A percentile compares a stretch with the other conserved stretches of the same genome.
These are phyloP conservation scores for Scheffersomyces cryptocercus DNA, from an alignment of 1,139 yeast species.

Conservation along the genomic window DNA sequence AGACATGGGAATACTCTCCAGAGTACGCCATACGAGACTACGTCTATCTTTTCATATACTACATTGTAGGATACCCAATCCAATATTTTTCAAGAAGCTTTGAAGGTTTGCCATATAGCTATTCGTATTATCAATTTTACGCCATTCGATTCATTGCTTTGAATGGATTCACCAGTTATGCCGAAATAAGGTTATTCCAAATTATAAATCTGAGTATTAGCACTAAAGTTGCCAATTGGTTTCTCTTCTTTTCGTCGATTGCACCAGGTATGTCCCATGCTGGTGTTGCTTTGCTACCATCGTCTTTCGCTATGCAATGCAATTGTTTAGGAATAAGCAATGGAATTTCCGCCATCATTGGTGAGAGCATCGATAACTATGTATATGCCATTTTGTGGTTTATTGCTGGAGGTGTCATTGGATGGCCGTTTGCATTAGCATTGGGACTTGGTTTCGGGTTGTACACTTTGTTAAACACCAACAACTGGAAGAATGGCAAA, in stretches of 20 bases:
- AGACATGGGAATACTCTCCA: slow-evolving; percentile 97
- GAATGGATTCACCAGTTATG: slow-evolving; percentile 51
- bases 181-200: slow-evolving; percentile 53
- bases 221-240: slow-evolving; percentile 55
- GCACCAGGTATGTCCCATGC: slow-evolving; percentile 82
- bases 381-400: slow-evolving; percentile 49
- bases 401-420: slow-evolving; percentile 70
- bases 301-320: slow-evolving; percentile 79
- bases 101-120: slow-evolving; percentile 26
- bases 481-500: slow-evolving; percentile 6
- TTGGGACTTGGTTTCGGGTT: slow-evolving; percentile 62
- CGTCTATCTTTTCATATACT: slow-evolving; percentile 65
- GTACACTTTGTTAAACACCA: slow-evolving; percentile 20
- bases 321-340: slow-evolving; percentile 55
- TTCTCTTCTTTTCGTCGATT: slow-evolving; percentile 46
- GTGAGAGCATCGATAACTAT: slow-evolving; percentile 11
- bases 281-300: slow-evolving; percentile 80
- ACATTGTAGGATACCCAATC: slow-evolving; percentile 40
- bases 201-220: slow-evolving; percentile 41
- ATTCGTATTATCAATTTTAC: slow-evolving; percentile 44
- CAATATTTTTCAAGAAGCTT: slow-evolving; percentile 13
- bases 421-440: slow-evolving; percentile 89
- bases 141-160: slow-evolving; percentile 52
- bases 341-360: slow-evolving; percentile 25
- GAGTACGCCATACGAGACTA: slow-evolving; percentile 86